Evolutionary conservation across 1,284 basidiomycete species (phyloP).

Genomic region (Heimioporus retisporus): DNA sequence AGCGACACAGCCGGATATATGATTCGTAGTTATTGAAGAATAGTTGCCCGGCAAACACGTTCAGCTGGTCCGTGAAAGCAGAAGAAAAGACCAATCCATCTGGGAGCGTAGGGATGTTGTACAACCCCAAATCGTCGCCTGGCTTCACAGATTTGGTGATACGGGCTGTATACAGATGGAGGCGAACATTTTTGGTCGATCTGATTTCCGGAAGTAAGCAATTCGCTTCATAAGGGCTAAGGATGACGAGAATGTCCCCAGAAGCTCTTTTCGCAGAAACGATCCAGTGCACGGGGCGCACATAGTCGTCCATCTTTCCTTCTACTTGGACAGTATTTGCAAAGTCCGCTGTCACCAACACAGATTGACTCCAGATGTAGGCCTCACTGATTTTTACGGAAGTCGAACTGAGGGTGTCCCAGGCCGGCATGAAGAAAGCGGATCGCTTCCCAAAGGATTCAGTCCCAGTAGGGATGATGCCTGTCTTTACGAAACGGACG

Average conservation of each 20-base stretch:
- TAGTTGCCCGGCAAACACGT: neutral
- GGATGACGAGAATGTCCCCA: neutral
- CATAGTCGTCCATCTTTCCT: conserved; percentile 35
- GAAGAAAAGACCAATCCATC: neutral
- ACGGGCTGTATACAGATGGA: neutral
- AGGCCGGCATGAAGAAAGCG: neutral
- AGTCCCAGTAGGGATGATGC: neutral
- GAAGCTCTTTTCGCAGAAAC: neutral
- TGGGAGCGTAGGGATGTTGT: neutral
- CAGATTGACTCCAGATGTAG: neutral
- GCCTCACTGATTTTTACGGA: neutral
- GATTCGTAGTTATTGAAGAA: neutral
- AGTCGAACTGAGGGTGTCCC: neutral
- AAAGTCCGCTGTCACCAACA: neutral
- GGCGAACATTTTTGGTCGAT: neutral
- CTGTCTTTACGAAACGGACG: neutral
- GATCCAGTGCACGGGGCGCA: neutral
- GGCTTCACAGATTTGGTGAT: conserved; percentile 42
- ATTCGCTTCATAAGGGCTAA: neutral
- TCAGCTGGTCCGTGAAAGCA: neutral
- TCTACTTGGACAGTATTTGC: neutral
- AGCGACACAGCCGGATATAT: neutral
- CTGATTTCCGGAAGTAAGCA: neutral
- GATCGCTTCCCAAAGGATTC: neutral
- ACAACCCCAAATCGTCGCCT: too few relatives aligned